phyloP scores from a whole-genome alignment of 495 filamentous ascomycete genomes.

The Aspergillus sparsus region DNA sequence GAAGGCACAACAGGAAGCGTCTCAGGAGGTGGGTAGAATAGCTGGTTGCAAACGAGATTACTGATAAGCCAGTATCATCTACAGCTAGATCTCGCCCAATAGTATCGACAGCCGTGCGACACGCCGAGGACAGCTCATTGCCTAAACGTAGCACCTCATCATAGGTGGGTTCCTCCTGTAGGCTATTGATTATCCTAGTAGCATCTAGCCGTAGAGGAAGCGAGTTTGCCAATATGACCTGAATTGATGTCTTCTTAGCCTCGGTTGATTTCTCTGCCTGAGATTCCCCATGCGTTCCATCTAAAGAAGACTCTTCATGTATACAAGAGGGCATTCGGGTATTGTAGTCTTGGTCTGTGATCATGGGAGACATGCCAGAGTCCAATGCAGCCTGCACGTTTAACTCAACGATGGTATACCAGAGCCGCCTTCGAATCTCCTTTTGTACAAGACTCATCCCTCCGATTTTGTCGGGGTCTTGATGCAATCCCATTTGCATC shows the following conservation, averaged over 20 bases:
- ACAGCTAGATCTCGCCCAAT: conserved; percentile 9
- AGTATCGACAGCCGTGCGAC: conserved; percentile 29
- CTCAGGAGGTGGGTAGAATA: conserved; percentile 42
- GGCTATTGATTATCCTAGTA: conserved; percentile 42
- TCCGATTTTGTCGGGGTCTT: conserved; percentile 51
- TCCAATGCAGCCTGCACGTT: conserved; percentile 53
- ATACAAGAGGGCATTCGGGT: conserved; percentile 50
- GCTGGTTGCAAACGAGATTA: conserved; percentile 26
- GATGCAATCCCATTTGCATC: conserved; percentile 58
- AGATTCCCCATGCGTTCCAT: conserved; percentile 22
- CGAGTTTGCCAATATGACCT: conserved; percentile 45
- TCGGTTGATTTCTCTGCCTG: not conserved
- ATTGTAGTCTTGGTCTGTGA: conserved; percentile 52
- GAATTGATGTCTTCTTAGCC: conserved; percentile 32
- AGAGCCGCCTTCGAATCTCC: conserved; percentile 55
- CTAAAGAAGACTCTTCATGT: conserved; percentile 37
- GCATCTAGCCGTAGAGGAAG: conserved; percentile 44
- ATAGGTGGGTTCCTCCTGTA: conserved; percentile 49
- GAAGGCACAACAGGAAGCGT: conserved; percentile 51
- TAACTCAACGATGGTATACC: conserved; percentile 61
- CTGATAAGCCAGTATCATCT: not conserved
- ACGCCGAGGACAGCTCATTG: conserved; percentile 36
- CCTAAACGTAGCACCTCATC: conserved; percentile 44
- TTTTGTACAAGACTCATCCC: conserved; percentile 40
- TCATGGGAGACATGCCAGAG: conserved; percentile 52